These are phyloP conservation scores for Cicer bijugum DNA, from an alignment of 306 rosid species.

Conservation along the genomic window DNA sequence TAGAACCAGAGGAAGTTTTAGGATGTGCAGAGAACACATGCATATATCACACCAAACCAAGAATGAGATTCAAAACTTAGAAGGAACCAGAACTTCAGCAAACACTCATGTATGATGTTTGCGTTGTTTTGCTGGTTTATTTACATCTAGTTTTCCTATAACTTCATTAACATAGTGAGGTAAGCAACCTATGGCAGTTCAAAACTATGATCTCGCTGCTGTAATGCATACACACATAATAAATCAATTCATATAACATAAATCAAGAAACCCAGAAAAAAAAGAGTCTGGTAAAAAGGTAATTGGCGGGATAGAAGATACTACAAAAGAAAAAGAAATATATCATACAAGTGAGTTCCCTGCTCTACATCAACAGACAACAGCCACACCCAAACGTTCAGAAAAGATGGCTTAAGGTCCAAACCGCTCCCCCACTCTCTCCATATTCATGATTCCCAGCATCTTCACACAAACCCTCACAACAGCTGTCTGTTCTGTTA, in stretches of 20 bases:
- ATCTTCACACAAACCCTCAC: no score
- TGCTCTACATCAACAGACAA: not conserved
- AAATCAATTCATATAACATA: not conserved
- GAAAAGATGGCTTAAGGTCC: not conserved
- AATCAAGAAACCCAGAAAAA: not conserved
- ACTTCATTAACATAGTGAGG: not conserved
- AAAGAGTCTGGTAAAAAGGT: not conserved
- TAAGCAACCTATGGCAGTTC: slow-evolving; percentile 24
- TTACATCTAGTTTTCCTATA: slow-evolving; percentile 1
- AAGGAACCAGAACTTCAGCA: not conserved
- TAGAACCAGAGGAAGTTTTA: slow-evolving; percentile 18
- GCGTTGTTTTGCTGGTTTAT: slow-evolving; percentile 20
- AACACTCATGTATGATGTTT: slow-evolving; percentile 9
- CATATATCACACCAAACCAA: slow-evolving; percentile 37
- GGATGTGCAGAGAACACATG: slow-evolving; percentile 25
- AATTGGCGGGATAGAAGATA: not conserved
- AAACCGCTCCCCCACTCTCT: no score
- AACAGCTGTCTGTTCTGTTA: not conserved
- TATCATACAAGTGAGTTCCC: not conserved
- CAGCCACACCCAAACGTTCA: not conserved
- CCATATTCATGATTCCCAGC: no score
- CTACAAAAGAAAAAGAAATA: not conserved
- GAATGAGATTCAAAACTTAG: slow-evolving; percentile 27
- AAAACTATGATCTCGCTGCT: slow-evolving; percentile 17
- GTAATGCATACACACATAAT: not conserved